These are phyloP conservation scores for Chytriomyces sp. DNA, from an alignment of 192 early-diverging fungal species.

Conservation along the genomic window DNA sequence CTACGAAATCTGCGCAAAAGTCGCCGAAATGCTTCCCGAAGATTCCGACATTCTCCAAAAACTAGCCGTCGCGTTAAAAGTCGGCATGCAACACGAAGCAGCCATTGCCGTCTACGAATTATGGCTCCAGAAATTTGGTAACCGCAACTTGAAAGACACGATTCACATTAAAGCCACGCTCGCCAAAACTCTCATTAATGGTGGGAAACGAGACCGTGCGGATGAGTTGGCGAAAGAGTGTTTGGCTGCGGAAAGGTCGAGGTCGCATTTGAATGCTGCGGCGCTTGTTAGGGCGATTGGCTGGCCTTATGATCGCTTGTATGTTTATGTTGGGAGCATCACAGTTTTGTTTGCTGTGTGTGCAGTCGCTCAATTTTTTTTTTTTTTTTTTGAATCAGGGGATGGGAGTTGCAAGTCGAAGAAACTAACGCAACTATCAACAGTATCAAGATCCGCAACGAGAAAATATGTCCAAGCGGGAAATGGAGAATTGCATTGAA, in stretches of 20 bases:
- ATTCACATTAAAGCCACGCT: conserved; percentile 1
- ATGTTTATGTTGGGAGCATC: too few relatives aligned
- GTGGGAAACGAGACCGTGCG: conserved; percentile 14
- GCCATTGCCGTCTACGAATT: conserved; percentile 12
- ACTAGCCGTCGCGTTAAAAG: not conserved
- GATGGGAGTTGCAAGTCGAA: conserved; percentile 6
- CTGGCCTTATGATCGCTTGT: conserved; percentile 4
- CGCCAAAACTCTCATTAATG: conserved; percentile 8
- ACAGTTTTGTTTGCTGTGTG: too few relatives aligned
- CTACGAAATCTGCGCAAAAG: not conserved
- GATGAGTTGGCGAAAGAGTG: not conserved
- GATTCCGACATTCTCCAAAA: not conserved
- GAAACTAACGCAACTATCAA: not conserved
- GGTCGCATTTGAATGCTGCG: not conserved
- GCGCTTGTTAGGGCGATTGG: conserved; percentile 23
- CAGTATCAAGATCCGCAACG: not conserved
- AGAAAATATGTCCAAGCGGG: conserved; percentile 12
- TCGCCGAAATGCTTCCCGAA: not conserved
- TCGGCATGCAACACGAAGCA: not conserved
- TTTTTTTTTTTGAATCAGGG: not conserved
- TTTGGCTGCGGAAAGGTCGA: not conserved
- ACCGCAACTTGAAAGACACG: not conserved
- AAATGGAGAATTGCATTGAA: conserved; percentile 32
- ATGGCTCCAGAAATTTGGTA: conserved; percentile 4
- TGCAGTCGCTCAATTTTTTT: too few relatives aligned